Conservation (phyloP, 1,139 yeast genomes). For the Saccharomyces hybrid region DNA sequence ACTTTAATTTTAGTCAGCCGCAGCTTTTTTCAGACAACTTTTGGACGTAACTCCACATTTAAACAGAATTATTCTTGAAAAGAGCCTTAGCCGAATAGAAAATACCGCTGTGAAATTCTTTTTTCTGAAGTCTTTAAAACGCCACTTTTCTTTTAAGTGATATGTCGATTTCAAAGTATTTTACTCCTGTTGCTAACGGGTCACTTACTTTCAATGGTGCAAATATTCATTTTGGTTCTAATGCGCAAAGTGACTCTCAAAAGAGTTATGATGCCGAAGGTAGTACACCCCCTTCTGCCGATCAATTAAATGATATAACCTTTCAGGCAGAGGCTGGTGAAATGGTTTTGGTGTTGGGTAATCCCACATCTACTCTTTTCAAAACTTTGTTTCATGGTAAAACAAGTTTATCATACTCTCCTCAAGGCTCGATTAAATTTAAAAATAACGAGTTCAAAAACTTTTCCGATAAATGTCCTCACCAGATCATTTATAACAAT, state of each 20-base stretch:
- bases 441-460: no score
- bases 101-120: background rate
- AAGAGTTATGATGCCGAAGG: background rate
- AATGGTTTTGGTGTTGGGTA: slow-evolving; percentile 16
- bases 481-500: no score
- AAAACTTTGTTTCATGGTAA: slow-evolving; percentile 17
- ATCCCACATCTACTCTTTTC: slow-evolving; percentile 20
- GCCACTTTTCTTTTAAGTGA: background rate
- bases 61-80: background rate
- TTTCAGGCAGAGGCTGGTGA: slow-evolving; percentile 19
- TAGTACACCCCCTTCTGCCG: background rate
- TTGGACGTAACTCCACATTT: background rate
- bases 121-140: background rate
- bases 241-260: slow-evolving; percentile 2
- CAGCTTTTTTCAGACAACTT: background rate
- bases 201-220: slow-evolving; percentile 23
- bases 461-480: no score
- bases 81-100: background rate
- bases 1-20: background rate
- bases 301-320: slow-evolving; percentile 15
- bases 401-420: slow-evolving; percentile 17
- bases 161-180: slow-evolving; percentile 22
- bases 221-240: slow-evolving; percentile 10
- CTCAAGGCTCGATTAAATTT: no score
- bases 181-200: slow-evolving; percentile 21